These are phyloP conservation scores for Westerdykella sp. DNA, from an alignment of 2,329 filamentous ascomycete species.

Conservation along the genomic window DNA sequence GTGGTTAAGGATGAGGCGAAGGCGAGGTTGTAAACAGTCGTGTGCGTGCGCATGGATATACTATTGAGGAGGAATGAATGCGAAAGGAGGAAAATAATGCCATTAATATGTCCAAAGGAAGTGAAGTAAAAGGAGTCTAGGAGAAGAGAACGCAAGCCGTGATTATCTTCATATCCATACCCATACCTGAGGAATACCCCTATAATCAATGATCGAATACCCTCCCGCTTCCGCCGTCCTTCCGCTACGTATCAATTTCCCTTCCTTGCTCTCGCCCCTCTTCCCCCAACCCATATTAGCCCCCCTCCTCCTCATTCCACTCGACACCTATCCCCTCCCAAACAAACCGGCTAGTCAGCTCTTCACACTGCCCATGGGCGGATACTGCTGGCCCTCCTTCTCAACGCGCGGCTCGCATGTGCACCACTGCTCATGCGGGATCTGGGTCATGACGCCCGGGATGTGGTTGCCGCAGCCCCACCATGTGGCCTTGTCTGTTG, in stretches of 20 bases:
- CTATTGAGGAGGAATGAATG: background rate
- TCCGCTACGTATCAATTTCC: too few species aligned
- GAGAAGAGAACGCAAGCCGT: too few species aligned
- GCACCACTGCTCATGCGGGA: conserved; percentile 58
- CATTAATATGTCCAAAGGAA: too few species aligned
- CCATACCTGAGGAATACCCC: too few species aligned
- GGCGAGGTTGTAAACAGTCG: conserved; percentile 36
- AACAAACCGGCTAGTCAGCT: conserved; percentile 20
- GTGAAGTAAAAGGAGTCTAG: too few species aligned
- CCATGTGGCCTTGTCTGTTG: conserved; percentile 54
- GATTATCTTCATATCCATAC: too few species aligned
- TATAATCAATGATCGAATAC: too few species aligned
- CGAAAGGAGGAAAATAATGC: too few species aligned
- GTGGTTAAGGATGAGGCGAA: conserved; percentile 18
- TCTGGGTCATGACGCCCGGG: conserved; percentile 54
- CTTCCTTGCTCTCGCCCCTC: too few species aligned
- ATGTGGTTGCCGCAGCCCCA: conserved; percentile 60
- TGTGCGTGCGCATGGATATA: background rate
- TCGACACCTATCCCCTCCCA: background rate
- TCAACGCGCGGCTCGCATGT: conserved; percentile 59
- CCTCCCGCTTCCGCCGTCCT: too few species aligned
- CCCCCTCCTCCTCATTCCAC: background rate
- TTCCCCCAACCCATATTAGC: background rate
- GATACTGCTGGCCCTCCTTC: conserved; percentile 56
- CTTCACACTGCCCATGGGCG: conserved; percentile 51